Base-by-base conservation (phyloP, 805 yeast species). In the Candida stauntonica region DNA sequence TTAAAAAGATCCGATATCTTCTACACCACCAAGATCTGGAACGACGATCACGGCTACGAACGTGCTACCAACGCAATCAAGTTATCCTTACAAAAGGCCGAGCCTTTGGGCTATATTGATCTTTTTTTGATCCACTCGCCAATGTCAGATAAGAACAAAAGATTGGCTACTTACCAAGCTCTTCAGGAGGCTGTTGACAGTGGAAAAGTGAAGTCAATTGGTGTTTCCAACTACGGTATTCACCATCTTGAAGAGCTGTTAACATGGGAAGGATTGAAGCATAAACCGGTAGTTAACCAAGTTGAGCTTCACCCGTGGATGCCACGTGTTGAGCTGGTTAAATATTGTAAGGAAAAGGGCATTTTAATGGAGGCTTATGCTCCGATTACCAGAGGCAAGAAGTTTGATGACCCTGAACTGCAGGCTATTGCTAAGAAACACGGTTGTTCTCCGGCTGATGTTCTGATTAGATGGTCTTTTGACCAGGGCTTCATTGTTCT, bases 151-250 rank as follows among this genome's bases (percentile, higher is more conserved):
- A 61, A 63, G 26, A 51, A 48, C 35, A 49, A 62, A 50, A 67
- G 91, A 54, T 49, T 80, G 31, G 86, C 70, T 28, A 73, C 88
- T 1, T 84, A 80, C 74, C 67, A 63, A 51, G 89, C 88, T 2
- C 70, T 85, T 70, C 88, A 85, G 58, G 91, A 85, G 47, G 77
- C 77, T 17, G 80, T 77, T 16, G 74, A 69, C 20, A 64, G 63
- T 6, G 82, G 86, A 8, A 57, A 66, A 32, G 76, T 81, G 38
- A 73, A 69, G 51, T 70, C 84, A 12, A 77, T 86, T 40, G 95
- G 95, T 33, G 89, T 86, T 13, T 84, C 94, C 7, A 84, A 84
- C 62, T 85, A 70, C 52, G 86, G 86, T 33, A 54, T 60, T 13
- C 62, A 59, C 5, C 86, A 79, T 54, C 57, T 85, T 17, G 71